Evolutionary conservation across 768 basidiomycete genomes (phyloP).

Genomic region (Cystofilobasidium ferigula): DNA sequence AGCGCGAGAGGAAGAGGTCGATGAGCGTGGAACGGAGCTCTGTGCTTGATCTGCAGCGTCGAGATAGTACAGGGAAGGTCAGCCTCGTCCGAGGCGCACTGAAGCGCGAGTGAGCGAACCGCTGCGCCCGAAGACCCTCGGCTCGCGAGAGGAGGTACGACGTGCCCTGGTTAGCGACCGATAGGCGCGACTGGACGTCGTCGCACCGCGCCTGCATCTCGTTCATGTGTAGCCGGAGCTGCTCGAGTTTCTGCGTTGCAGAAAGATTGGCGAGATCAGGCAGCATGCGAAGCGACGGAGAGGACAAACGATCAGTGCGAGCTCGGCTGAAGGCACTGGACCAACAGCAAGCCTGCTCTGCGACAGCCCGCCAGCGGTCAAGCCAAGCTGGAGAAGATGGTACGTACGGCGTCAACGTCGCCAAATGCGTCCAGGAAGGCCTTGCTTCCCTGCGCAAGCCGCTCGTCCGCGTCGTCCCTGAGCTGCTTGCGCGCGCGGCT

Average conservation of each 20-base stretch:
- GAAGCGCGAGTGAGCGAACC: conserved; percentile 43
- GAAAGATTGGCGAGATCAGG: neutral
- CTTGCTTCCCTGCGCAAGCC: conserved; percentile 66
- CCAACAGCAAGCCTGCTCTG: neutral
- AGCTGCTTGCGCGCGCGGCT: conserved; percentile 62
- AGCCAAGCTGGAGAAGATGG: neutral
- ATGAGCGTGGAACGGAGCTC: conserved; percentile 59
- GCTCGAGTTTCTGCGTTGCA: conserved; percentile 60
- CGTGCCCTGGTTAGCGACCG: conserved; percentile 63
- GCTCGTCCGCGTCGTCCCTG: conserved; percentile 71
- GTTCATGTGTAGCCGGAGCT: conserved; percentile 61
- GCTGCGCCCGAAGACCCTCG: conserved; percentile 58
- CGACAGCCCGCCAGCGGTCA: neutral
- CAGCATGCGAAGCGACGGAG: neutral
- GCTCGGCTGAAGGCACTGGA: too few relatives aligned
- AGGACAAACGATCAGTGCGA: too few relatives aligned
- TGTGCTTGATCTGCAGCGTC: conserved; percentile 31
- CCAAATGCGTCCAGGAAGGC: conserved; percentile 74
- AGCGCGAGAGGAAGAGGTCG: conserved; percentile 64
- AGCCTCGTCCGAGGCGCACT: neutral
- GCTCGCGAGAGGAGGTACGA: conserved; percentile 71
- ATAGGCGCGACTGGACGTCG: conserved; percentile 66
- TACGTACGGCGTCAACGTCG: conserved; percentile 77
- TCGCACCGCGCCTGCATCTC: conserved; percentile 76
- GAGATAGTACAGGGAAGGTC: neutral